Evolutionary conservation across 2,329 filamentous ascomycete genomes (phyloP), one percentile per base, ranked within the genome.

Genomic region (Fusarium lyarnte): DNA sequence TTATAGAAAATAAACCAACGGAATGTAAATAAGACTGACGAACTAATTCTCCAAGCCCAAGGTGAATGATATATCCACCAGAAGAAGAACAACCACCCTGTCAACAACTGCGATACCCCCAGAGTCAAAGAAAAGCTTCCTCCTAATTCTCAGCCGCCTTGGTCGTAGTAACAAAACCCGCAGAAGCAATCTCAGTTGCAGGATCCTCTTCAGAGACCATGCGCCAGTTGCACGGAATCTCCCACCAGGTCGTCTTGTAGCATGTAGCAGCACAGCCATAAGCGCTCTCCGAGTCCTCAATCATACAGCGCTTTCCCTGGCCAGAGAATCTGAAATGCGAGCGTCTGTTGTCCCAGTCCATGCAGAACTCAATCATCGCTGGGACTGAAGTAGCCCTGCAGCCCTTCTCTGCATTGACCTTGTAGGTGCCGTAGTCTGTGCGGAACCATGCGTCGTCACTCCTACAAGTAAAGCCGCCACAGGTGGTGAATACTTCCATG

Each of bases 1-100:
- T n/a, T n/a, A 2, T 2, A 2, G 5, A 8, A 9, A 7, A 6
- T 11, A 9, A 17, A 21, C 4, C 16, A 4, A 12, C 3, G 2
- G 4, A 1, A 11, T 31, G 7, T 29, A 8, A 31, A 12, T 8
- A 6, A 31, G 7, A 9, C 14, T 47, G 5, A 21, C 3, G 1
- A 8, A 9, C 7, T 16, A 17, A 12, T 13, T 47, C 3, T 9
- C 7, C 12, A 11, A 10, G 19, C 14, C 9, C 8, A 2, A 6
- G 14, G 14, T 47, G 6, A 9, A 12, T 9, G 2, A 6, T 8
- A 31, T 12, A 3, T n/a, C 14, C 10, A 17, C 10, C 2, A 21
- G n/a, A 21, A 11, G 8, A 25, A 36, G 4, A 1, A 25, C 1
- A 5, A 36, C 8, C 6, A 7, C 17, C 6, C n/a, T 19, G 8